phyloP scores from a whole-genome alignment of 2,329 filamentous ascomycete species.

The Curvularia spicifera region DNA sequence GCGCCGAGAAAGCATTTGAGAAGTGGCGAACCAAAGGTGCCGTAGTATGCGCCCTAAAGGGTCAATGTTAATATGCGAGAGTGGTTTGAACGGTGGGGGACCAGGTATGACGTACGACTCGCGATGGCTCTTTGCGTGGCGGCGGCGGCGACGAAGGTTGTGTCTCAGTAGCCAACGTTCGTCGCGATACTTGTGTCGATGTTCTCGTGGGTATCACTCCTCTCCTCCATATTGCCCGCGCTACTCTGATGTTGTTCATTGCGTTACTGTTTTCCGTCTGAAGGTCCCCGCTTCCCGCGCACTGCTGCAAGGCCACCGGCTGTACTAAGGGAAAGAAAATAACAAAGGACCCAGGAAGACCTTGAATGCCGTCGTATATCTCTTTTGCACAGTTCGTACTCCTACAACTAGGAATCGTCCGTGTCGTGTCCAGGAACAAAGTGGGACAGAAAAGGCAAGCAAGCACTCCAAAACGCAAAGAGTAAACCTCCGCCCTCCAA shows the following conservation, averaged over 20 bases:
- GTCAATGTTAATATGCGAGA: not conserved
- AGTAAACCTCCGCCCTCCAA: conserved; percentile 36
- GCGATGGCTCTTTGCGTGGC: conserved; percentile 28
- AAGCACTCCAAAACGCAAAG: conserved; percentile 10
- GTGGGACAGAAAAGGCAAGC: not conserved
- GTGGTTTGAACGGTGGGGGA: not conserved
- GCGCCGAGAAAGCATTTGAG: conserved; percentile 76
- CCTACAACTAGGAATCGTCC: not conserved
- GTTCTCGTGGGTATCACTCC: conserved; percentile 7
- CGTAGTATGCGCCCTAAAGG: conserved; percentile 68
- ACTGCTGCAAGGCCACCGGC: too few relatives aligned
- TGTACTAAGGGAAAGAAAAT: not conserved
- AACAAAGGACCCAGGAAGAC: not conserved
- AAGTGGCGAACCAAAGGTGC: conserved; percentile 74
- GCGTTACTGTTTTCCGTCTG: conserved; percentile 1
- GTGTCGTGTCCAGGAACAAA: not conserved
- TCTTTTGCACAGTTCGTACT: not conserved
- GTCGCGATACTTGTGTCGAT: conserved; percentile 13
- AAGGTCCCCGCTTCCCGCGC: not conserved
- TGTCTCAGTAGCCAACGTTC: conserved; percentile 27
- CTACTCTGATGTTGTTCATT: conserved; percentile 26
- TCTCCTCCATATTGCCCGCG: conserved; percentile 10
- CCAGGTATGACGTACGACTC: conserved; percentile 26
- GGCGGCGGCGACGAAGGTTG: conserved; percentile 16
- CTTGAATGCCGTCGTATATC: too few relatives aligned